A percentile compares a stretch with the other conserved stretches of the same genome.
phyloP scores from a whole-genome alignment of 352 stramenopile genomes.

The Globisporangium solare region DNA sequence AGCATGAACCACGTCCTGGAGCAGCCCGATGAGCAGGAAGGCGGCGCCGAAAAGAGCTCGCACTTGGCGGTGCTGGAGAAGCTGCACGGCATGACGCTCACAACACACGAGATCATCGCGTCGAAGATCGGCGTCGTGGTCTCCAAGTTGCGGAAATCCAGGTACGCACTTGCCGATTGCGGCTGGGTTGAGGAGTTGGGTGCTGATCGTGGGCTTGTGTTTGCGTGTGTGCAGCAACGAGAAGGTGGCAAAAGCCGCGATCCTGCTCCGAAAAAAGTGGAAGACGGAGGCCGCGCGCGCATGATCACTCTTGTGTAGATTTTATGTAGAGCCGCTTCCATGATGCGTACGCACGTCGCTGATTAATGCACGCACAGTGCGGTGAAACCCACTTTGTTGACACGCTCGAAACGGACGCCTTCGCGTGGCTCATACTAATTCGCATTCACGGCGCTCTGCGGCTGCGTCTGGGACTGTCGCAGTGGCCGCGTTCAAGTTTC shows the following conservation, averaged over 20 bases:
- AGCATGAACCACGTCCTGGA: conserved; percentile 50
- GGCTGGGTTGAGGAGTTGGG: background rate
- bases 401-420: no score
- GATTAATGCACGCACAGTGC: no score
- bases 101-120: conserved; percentile 71
- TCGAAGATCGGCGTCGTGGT: conserved; percentile 75
- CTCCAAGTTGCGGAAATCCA: conserved; percentile 74
- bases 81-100: conserved; percentile 58
- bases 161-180: conserved; percentile 18
- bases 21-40: conserved; percentile 30
- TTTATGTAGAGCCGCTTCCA: background rate
- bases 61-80: conserved; percentile 46
- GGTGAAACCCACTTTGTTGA: no score
- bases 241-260: conserved; percentile 47
- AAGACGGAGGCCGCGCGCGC: conserved; percentile 43
- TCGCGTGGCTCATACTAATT: no score
- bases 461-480: no score
- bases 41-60: conserved; percentile 21
- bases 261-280: conserved; percentile 76
- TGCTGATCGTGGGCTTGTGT: conserved; percentile 22
- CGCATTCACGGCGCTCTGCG: no score
- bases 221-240: conserved; percentile 56
- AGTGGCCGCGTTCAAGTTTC: no score
- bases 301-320: conserved; percentile 11
- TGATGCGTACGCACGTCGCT: no score